phyloP scores from a whole-genome alignment of 352 stramenopile genomes.

The Phytophthora ramorum region DNA sequence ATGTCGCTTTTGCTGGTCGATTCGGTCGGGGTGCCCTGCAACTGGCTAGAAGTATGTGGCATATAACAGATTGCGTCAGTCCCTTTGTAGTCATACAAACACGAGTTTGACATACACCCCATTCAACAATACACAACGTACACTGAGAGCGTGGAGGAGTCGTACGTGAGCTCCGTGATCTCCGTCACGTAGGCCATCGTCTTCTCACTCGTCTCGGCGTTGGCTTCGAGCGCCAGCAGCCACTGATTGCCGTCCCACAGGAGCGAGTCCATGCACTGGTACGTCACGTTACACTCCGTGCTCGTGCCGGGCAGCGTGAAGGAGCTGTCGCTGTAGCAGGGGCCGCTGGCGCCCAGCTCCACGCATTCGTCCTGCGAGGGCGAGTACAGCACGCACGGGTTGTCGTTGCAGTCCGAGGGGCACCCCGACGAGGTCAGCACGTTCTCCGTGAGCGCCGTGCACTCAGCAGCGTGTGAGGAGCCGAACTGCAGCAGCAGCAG shows the following conservation, averaged over 20 bases:
- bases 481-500: constrained; percentile 13
- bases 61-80: constrained; percentile 11
- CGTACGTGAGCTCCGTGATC: constrained; percentile 52
- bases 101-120: neutral
- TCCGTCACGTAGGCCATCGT: constrained; percentile 58
- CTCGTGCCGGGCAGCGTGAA: constrained; percentile 35
- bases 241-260: constrained; percentile 45
- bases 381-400: constrained; percentile 62
- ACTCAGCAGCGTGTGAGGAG: constrained; percentile 28
- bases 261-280: constrained; percentile 62
- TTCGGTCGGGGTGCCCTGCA: constrained; percentile 35
- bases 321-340: constrained; percentile 38
- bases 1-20: constrained; percentile 43
- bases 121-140: constrained; percentile 37
- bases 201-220: constrained; percentile 28
- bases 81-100: constrained; percentile 15
- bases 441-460: constrained; percentile 56
- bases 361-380: constrained; percentile 45
- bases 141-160: constrained; percentile 39
- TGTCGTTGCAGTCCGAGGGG: constrained; percentile 36
- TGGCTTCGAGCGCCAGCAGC: constrained; percentile 42
- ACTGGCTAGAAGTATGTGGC: constrained; percentile 29
- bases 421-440: constrained; percentile 56
- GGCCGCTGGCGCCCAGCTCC: constrained; percentile 38
- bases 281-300: constrained; percentile 53